Conservation (phyloP, 1,284 basidiomycete genomes). For the Tilletia horrida region DNA sequence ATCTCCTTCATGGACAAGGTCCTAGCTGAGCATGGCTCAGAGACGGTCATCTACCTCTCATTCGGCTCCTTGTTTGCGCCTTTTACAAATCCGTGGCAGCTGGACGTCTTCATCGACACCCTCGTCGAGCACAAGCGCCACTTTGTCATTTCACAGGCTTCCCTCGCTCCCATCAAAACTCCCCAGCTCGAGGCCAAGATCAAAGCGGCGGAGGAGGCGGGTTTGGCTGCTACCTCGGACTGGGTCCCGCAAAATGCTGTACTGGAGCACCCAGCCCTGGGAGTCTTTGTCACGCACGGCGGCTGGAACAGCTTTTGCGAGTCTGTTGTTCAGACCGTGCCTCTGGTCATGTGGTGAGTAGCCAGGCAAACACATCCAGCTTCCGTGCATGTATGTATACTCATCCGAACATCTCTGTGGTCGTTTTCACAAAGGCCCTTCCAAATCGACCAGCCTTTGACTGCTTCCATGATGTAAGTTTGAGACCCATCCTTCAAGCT, state of each 20-base stretch:
- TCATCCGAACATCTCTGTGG: too few relatives aligned
- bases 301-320: slow-evolving; percentile 9
- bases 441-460: not conserved
- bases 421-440: not conserved
- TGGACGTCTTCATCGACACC: slow-evolving; percentile 5
- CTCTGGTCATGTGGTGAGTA: slow-evolving; percentile 5
- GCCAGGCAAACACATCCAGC: too few relatives aligned
- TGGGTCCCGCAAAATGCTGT: not conserved
- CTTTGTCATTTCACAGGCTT: not conserved
- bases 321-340: not conserved
- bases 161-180: not conserved
- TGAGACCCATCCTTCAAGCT: too few relatives aligned
- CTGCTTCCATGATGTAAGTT: not conserved
- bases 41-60: not conserved
- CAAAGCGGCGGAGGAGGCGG: not conserved
- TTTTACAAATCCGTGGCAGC: not conserved
- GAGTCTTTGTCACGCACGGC: slow-evolving; percentile 1
- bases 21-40: not conserved
- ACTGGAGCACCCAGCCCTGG: not conserved
- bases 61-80: not conserved
- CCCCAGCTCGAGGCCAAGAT: not conserved
- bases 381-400: too few relatives aligned
- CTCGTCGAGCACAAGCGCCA: not conserved
- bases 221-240: not conserved
- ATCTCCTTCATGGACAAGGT: not conserved